These are phyloP conservation scores for Casuarina equisetifolia DNA, from an alignment of 306 rosid genomes.

Conservation along the genomic window DNA sequence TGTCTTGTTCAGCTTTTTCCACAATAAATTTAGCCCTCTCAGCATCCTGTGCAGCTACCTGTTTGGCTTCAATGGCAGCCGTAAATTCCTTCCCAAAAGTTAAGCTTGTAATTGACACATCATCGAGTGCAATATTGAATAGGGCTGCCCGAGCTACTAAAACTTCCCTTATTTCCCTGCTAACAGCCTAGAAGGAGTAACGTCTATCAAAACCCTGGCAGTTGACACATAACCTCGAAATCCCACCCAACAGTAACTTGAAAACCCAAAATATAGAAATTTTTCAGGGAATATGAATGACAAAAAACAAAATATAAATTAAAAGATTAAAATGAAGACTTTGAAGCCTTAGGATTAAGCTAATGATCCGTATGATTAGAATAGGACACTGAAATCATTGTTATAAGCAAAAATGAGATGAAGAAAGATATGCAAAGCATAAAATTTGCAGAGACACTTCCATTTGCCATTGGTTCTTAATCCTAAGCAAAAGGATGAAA, in stretches of 20 bases:
- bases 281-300: background rate
- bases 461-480: background rate
- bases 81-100: slow-evolving; percentile 79
- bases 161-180: slow-evolving; percentile 77
- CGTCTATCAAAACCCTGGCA: slow-evolving; percentile 9
- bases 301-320: background rate
- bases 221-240: background rate
- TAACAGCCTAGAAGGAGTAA: slow-evolving; percentile 51
- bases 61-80: slow-evolving; percentile 92
- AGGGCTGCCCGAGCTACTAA: slow-evolving; percentile 74
- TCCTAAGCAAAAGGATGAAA: background rate
- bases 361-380: background rate
- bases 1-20: slow-evolving; percentile 90
- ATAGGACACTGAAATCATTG: background rate
- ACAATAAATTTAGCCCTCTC: slow-evolving; percentile 93
- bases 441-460: background rate
- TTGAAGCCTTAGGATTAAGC: background rate
- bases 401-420: background rate
- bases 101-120: slow-evolving; percentile 77
- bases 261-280: background rate
- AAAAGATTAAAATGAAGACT: background rate
- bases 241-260: background rate
- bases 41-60: slow-evolving; percentile 94
- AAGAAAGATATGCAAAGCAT: background rate
- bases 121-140: slow-evolving; percentile 86